These are phyloP conservation scores for Fragosphaeria purpurea DNA, from an alignment of 2,329 filamentous ascomycete genomes.

Conservation along the genomic window DNA sequence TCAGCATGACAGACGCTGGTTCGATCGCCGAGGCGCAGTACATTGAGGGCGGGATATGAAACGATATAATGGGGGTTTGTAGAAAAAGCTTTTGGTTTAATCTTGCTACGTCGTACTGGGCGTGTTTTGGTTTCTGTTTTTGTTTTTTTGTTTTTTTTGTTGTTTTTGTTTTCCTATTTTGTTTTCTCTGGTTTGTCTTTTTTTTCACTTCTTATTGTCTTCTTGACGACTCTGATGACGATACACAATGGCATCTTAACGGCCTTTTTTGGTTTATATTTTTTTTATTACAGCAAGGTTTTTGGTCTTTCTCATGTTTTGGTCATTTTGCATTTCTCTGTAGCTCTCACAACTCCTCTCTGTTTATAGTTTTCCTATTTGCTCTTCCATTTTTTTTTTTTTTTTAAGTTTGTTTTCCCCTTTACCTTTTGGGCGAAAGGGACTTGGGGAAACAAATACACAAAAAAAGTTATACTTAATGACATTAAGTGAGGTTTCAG, in stretches of 20 bases:
- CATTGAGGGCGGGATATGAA: conserved; percentile 22
- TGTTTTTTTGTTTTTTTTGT: background rate
- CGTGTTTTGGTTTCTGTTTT: background rate
- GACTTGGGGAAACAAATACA: too few species aligned
- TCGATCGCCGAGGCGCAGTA: conserved; percentile 19
- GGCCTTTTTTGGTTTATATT: background rate
- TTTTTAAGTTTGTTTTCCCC: too few species aligned
- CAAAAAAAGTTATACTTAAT: too few species aligned
- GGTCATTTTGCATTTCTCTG: background rate
- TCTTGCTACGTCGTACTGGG: background rate
- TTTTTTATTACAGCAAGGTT: background rate
- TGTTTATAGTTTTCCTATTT: too few species aligned
- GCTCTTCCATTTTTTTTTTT: too few species aligned
- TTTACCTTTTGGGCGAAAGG: too few species aligned
- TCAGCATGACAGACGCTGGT: conserved; percentile 23
- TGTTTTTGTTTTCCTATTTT: background rate
- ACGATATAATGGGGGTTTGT: background rate
- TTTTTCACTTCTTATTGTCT: background rate
- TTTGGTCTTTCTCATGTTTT: background rate
- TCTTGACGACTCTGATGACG: conserved; percentile 6
- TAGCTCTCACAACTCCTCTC: too few species aligned
- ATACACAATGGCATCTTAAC: background rate
- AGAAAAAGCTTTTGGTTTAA: background rate
- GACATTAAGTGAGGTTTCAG: too few species aligned
- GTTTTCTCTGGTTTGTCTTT: background rate